Evolutionary conservation across 2,329 filamentous ascomycete genomes (phyloP).

Genomic region (Cladosporium phlei): DNA sequence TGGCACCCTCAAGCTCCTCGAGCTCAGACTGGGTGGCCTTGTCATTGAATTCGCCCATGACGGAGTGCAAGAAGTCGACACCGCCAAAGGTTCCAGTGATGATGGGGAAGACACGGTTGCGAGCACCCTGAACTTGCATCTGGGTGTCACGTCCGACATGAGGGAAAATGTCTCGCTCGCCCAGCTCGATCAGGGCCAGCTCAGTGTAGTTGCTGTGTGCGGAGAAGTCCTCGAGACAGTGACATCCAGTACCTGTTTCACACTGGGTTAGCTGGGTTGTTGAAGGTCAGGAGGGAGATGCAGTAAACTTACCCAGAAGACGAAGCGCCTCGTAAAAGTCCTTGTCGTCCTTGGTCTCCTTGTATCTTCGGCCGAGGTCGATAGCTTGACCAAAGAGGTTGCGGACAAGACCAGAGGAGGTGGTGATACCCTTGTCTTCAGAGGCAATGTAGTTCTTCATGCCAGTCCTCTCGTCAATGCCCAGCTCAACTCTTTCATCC

Average conservation of each 20-base stretch:
- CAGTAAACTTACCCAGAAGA: too few relatives aligned
- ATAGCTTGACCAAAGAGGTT: constrained; percentile 69
- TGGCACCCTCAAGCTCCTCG: constrained; percentile 78
- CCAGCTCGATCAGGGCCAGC: constrained; percentile 80
- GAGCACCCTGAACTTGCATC: constrained; percentile 64
- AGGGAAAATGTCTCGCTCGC: constrained; percentile 75
- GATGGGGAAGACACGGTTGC: constrained; percentile 54
- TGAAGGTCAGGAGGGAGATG: too few relatives aligned
- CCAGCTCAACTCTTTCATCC: constrained; percentile 71
- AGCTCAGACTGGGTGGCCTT: constrained; percentile 61
- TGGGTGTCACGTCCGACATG: constrained; percentile 75
- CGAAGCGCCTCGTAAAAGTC: constrained; percentile 85
- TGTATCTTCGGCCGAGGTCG: constrained; percentile 72
- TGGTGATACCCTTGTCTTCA: constrained; percentile 72
- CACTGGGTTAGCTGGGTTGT: too few relatives aligned
- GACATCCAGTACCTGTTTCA: constrained; percentile 81
- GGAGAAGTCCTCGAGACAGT: constrained; percentile 88
- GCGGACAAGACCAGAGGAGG: constrained; percentile 72
- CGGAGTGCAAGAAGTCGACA: constrained; percentile 47
- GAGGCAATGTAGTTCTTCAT: constrained; percentile 91
- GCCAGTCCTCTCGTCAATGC: constrained; percentile 61
- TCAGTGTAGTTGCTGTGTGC: constrained; percentile 93
- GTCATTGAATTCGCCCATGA: constrained; percentile 48
- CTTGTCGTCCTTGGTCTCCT: constrained; percentile 59
- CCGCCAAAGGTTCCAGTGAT: constrained; percentile 52